Base-by-base conservation (phyloP, 73 alveolate genomes). In the Paramecium pentaurelia region DNA sequence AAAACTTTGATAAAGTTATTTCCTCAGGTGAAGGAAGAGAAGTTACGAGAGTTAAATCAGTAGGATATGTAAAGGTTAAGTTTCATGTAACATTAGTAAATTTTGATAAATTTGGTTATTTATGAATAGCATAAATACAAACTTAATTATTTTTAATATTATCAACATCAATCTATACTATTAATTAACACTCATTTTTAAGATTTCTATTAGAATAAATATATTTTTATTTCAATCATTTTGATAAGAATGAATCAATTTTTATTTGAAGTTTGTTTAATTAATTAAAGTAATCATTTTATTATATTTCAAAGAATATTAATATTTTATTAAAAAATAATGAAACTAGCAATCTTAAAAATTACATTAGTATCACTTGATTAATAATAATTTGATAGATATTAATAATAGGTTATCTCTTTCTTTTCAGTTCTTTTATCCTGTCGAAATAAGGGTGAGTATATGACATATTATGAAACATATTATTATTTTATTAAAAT, bases 11-110 rank as follows among this genome's bases (percentile, higher is more conserved):
- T 47, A 89, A 89, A 71, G 94, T 89, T 2, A 89, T 89, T 18
- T 58, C 94, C 3, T 89, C 86, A 25, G 94, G 94, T 10, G 94
- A 89, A 89, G 94, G 94, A 40, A 89, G 94, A 89, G 94, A 89
- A 51, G 94, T 89, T 3, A 89, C 94, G 0, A 71, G 94, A 73
- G 94, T 89, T 9, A 68, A 71, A 45, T 71, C 92, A 12, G 94
- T 89, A 8, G 94, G 94, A 3, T 71, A 77, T 40, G 88, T 89
- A n/a, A 89, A 89, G 51, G 94, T 89, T 40, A 89, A 89, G 51
- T 89, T 89, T 68, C 86, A 89, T 73, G 83, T 89, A 18, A 89
- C 88, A 60, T 51, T 71, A 83, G 88, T 77, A 44, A 89, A 89
- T 71, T 89, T 89, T 89, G 88, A 89, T 60, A 89, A 68, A 71